Evolutionary conservation across 345 rosid species (phyloP).

Genomic region (Clausena lansium): DNA sequence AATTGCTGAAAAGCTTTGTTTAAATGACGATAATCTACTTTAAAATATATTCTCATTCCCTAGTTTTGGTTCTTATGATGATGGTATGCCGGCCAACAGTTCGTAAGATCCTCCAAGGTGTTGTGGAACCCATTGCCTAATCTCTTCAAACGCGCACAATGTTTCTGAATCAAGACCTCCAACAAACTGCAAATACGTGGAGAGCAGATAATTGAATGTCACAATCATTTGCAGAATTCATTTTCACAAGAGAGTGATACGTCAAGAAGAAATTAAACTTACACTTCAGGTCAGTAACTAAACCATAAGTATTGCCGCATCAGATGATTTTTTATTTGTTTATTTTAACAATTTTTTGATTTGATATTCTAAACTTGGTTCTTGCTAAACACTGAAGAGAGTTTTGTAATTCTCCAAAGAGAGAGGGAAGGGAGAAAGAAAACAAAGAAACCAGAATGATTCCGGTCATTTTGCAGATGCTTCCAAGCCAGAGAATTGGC

Average conservation of each 20-base stretch:
- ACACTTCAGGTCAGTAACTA: neutral
- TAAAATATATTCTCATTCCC: neutral
- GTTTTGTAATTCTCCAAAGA: neutral
- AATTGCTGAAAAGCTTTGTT: neutral
- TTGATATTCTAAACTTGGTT: neutral
- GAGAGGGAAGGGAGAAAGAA: neutral
- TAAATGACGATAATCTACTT: neutral
- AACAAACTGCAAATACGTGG: conserved; percentile 50
- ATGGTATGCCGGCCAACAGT: conserved; percentile 51
- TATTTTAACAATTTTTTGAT: neutral
- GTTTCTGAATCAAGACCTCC: conserved; percentile 93
- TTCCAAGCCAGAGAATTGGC: neutral
- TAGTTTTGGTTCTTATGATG: conserved; percentile 22
- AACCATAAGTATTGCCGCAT: neutral
- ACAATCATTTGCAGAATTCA: neutral
- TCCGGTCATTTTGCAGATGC: neutral
- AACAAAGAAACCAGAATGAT: neutral
- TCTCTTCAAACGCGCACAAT: conserved; percentile 77
- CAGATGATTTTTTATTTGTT: too few species aligned
- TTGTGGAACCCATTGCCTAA: conserved; percentile 58
- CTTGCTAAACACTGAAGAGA: neutral
- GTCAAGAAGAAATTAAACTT: neutral
- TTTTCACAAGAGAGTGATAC: neutral
- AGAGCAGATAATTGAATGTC: neutral
- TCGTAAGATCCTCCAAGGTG: conserved; percentile 45